phyloP scores from a whole-genome alignment of 129 eudicot species.

The Kitagawia praeruptora region DNA sequence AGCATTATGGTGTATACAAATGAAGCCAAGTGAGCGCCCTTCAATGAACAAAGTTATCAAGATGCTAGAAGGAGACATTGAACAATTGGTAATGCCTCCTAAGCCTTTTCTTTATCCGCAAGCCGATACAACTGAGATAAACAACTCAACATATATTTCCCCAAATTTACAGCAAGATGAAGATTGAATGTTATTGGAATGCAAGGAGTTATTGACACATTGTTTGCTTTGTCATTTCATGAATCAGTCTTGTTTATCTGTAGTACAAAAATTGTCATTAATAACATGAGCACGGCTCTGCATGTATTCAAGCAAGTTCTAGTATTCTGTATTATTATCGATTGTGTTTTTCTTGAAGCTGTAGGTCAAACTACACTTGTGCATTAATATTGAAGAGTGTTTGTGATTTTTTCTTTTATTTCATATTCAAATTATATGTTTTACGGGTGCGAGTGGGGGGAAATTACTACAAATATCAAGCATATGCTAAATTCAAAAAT shows the following conservation, averaged over 20 bases:
- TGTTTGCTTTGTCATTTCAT: not conserved
- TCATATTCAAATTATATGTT: not conserved
- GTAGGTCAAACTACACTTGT: not conserved
- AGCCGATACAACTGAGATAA: no score
- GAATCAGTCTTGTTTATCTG: not conserved
- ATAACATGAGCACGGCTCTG: not conserved
- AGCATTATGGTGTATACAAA: no score
- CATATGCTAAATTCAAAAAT: not conserved
- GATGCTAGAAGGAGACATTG: no score
- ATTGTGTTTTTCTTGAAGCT: not conserved
- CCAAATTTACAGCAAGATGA: no score
- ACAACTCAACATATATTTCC: no score
- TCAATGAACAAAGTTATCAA: no score
- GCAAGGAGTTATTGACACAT: not conserved
- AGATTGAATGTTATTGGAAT: no score
- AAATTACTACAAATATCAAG: not conserved
- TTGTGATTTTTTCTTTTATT: not conserved
- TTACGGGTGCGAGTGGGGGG: not conserved
- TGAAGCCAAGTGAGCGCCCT: no score
- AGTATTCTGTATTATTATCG: not conserved
- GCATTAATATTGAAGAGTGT: not conserved
- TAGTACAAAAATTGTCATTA: no score
- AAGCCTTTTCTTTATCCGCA: no score
- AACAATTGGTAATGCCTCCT: no score
- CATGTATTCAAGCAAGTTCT: not conserved